phyloP scores from a whole-genome alignment of 2,329 filamentous ascomycete species.

The Venturia pyrina region DNA sequence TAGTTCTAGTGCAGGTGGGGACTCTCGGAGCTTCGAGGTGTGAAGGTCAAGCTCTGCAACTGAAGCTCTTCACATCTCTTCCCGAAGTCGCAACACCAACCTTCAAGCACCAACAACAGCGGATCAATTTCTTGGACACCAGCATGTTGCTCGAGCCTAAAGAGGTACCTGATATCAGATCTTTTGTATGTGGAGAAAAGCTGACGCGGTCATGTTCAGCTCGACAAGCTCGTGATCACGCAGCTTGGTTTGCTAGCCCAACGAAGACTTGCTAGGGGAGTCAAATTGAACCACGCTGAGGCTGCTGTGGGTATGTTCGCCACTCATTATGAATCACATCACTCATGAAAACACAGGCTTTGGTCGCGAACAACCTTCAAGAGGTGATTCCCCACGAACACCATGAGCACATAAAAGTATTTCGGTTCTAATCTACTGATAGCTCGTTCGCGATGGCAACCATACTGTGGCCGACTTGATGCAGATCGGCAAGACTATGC shows the following conservation, averaged over 20 bases:
- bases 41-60: not conserved
- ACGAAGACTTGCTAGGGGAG: conserved; percentile 73
- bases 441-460: conserved; percentile 90
- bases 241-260: conserved; percentile 84
- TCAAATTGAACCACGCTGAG: conserved; percentile 84
- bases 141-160: conserved; percentile 37
- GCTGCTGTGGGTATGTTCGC: conserved; percentile 52
- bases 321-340: not conserved
- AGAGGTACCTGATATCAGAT: conserved; percentile 26
- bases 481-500: conserved; percentile 81
- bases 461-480: conserved; percentile 91
- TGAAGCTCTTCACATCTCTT: not conserved
- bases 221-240: conserved; percentile 92
- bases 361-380: conserved; percentile 82
- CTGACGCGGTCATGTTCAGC: conserved; percentile 37
- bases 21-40: not conserved
- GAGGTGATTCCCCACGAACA: conserved; percentile 44
- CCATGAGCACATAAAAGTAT: not conserved
- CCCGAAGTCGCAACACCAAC: not conserved
- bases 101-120: not conserved
- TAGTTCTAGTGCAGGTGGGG: too few relatives aligned
- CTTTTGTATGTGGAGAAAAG: not conserved
- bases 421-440: conserved; percentile 13
- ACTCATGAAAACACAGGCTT: conserved; percentile 44
- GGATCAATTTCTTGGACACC: not conserved